Evolutionary conservation across 2,329 filamentous ascomycete genomes (phyloP).

Genomic region (Sporothrix curviconia): DNA sequence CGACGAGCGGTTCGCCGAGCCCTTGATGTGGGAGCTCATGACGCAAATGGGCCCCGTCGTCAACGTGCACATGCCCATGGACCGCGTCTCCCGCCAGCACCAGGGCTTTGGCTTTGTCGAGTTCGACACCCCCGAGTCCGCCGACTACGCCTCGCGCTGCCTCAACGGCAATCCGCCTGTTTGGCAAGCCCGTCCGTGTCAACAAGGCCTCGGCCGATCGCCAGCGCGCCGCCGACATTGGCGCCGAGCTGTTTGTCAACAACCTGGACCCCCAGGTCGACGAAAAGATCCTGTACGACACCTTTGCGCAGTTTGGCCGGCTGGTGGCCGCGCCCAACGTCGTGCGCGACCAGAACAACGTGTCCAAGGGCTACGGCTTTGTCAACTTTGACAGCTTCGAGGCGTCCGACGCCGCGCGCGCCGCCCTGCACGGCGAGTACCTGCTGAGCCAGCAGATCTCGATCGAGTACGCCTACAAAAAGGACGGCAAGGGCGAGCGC

Average conservation of each 20-base stretch:
- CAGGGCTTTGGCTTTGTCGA: slow-evolving; percentile 99
- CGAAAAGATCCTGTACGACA: slow-evolving; percentile 93
- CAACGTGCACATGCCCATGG: slow-evolving; percentile 96
- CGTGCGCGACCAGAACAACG: slow-evolving; percentile 78
- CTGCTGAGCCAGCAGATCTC: slow-evolving; percentile 94
- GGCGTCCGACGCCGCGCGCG: slow-evolving; percentile 81
- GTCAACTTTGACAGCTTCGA: slow-evolving; percentile 92
- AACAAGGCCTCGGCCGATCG: slow-evolving; percentile 93
- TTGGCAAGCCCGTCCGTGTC: slow-evolving; percentile 89
- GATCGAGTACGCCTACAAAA: slow-evolving; percentile 98
- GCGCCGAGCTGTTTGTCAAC: slow-evolving; percentile 93
- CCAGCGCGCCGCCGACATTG: slow-evolving; percentile 86
- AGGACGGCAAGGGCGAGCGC: slow-evolving; percentile 93
- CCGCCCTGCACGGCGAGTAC: slow-evolving; percentile 92
- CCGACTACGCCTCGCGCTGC: slow-evolving; percentile 91
- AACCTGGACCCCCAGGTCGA: slow-evolving; percentile 93
- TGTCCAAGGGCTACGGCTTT: slow-evolving; percentile 94
- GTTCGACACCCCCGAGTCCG: slow-evolving; percentile 90
- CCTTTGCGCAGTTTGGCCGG: slow-evolving; percentile 82
- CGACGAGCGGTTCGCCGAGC: slow-evolving; percentile 88
- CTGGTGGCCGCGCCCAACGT: slow-evolving; percentile 83
- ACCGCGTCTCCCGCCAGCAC: slow-evolving; percentile 92
- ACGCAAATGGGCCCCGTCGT: slow-evolving; percentile 94
- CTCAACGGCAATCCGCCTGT: slow-evolving; percentile 94
- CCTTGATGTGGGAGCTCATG: slow-evolving; percentile 95